Evolutionary conservation across 2,329 filamentous ascomycete species (phyloP).

Genomic region (Orbilia ellipsospora): DNA sequence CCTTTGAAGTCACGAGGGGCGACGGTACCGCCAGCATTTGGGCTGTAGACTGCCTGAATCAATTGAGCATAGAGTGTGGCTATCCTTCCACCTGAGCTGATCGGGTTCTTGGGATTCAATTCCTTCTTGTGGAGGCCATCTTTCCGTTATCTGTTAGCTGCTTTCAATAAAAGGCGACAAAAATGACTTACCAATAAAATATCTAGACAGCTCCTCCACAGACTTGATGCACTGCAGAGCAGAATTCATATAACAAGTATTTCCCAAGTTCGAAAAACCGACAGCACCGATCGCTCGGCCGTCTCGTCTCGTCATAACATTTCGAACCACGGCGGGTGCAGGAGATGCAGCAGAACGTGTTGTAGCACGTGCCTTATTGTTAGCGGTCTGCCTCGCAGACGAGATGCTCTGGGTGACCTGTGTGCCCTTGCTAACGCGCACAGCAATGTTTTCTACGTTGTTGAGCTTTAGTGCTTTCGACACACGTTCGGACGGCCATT

Average conservation of each 20-base stretch:
- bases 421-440: slow-evolving; percentile 55
- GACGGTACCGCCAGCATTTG: slow-evolving; percentile 74
- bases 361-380: slow-evolving; percentile 60
- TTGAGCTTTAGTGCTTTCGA: slow-evolving; percentile 57
- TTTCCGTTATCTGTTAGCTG: slow-evolving; percentile 53
- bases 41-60: slow-evolving; percentile 80
- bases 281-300: slow-evolving; percentile 80
- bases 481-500: slow-evolving; percentile 49
- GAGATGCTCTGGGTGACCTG: slow-evolving; percentile 56
- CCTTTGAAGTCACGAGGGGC: slow-evolving; percentile 84
- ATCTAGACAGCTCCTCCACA: slow-evolving; percentile 91
- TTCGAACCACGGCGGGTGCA: slow-evolving; percentile 73
- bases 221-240: slow-evolving; percentile 93
- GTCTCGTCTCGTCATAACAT: slow-evolving; percentile 74
- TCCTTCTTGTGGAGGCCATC: slow-evolving; percentile 78
- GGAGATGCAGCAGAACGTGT: slow-evolving; percentile 68
- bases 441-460: slow-evolving; percentile 37
- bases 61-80: slow-evolving; percentile 84
- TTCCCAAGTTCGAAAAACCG: slow-evolving; percentile 89
- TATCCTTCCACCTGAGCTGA: slow-evolving; percentile 86
- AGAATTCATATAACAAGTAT: slow-evolving; percentile 99
- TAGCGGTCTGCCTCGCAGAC: slow-evolving; percentile 35
- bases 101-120: slow-evolving; percentile 84
- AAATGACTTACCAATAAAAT: slow-evolving; percentile 74
- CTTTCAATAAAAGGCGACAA: not conserved